Percentiles rank a stretch among this genome's conserved stretches.
These are phyloP conservation scores for Apophysomyces ossiformis DNA, from an alignment of 371 early-diverging fungal species.

Conservation along the genomic window DNA sequence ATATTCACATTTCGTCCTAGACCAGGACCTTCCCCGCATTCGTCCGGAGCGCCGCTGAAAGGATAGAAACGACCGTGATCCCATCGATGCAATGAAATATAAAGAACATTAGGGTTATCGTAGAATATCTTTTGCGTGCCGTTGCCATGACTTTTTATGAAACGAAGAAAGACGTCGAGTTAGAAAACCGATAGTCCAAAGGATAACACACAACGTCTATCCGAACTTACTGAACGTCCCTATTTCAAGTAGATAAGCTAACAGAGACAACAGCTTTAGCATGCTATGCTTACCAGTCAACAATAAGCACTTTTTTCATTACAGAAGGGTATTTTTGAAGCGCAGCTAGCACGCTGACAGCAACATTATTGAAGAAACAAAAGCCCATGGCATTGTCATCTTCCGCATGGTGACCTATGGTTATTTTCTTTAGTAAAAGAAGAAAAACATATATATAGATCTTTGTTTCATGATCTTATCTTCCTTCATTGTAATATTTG, in stretches of 20 bases:
- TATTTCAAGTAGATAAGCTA: slow-evolving; percentile 13
- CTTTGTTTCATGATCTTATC: not conserved
- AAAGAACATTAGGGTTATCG: slow-evolving; percentile 66
- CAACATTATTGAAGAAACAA: slow-evolving; percentile 74
- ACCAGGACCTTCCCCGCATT: slow-evolving; percentile 61
- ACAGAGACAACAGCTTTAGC: not conserved
- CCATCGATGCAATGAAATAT: slow-evolving; percentile 70
- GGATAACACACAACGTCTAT: not conserved
- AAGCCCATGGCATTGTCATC: slow-evolving; percentile 70
- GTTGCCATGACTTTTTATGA: slow-evolving; percentile 58
- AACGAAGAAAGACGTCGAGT: not conserved
- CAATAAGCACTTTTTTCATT: slow-evolving; percentile 59
- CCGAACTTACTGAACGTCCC: slow-evolving; percentile 68
- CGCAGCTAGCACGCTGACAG: slow-evolving; percentile 61
- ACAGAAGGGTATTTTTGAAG: slow-evolving; percentile 51
- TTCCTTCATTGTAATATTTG: not conserved
- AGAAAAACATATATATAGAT: too few relatives aligned
- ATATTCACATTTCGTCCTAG: slow-evolving; percentile 66
- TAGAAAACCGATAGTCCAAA: not conserved
- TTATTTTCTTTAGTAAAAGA: not conserved
- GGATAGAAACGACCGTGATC: slow-evolving; percentile 68
- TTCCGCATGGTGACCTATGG: slow-evolving; percentile 67
- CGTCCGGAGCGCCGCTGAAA: slow-evolving; percentile 59
- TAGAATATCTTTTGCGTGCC: slow-evolving; percentile 72
- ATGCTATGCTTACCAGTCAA: slow-evolving; percentile 55